These are phyloP conservation scores for Crassisporium funariophilum DNA, from an alignment of 768 basidiomycete species.

Conservation along the genomic window DNA sequence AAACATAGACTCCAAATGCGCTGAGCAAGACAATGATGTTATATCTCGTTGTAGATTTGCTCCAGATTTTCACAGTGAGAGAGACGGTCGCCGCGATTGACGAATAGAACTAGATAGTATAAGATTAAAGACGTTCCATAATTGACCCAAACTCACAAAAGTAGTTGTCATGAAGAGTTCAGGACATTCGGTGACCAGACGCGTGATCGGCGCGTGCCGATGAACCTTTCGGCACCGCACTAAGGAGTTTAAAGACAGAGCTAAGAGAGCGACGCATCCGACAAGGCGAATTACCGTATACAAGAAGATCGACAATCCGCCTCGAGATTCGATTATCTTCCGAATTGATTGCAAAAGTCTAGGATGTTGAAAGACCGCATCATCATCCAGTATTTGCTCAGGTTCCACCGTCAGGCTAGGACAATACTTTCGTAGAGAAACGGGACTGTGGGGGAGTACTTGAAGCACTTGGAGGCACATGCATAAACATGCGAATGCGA, in stretches of 20 bases:
- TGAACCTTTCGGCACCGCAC: not conserved
- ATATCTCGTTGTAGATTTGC: constrained; percentile 25
- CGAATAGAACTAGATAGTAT: constrained; percentile 36
- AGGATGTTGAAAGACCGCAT: not conserved
- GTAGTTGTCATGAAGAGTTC: constrained; percentile 11
- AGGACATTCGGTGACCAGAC: constrained; percentile 6
- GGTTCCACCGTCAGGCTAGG: not conserved
- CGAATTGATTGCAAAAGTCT: not conserved
- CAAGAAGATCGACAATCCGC: constrained; percentile 7
- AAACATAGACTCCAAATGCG: constrained; percentile 43
- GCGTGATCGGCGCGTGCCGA: not conserved
- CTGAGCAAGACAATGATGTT: constrained; percentile 29
- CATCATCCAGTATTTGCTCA: not conserved
- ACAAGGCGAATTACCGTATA: constrained; percentile 10
- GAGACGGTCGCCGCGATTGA: constrained; percentile 42
- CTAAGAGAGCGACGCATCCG: constrained; percentile 15
- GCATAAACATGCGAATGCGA: not conserved
- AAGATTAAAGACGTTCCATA: not conserved
- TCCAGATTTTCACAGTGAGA: constrained; percentile 33
- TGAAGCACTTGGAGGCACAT: not conserved
- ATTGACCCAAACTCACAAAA: constrained; percentile 9
- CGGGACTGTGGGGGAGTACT: not conserved
- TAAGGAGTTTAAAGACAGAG: constrained; percentile 5
- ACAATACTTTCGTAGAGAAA: not conserved
- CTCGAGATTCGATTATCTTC: not conserved